A percentile compares a stretch with the other conserved stretches of the same genome.
Conservation (phyloP, 257 asterid genomes). For the Solanum neorickii region DNA sequence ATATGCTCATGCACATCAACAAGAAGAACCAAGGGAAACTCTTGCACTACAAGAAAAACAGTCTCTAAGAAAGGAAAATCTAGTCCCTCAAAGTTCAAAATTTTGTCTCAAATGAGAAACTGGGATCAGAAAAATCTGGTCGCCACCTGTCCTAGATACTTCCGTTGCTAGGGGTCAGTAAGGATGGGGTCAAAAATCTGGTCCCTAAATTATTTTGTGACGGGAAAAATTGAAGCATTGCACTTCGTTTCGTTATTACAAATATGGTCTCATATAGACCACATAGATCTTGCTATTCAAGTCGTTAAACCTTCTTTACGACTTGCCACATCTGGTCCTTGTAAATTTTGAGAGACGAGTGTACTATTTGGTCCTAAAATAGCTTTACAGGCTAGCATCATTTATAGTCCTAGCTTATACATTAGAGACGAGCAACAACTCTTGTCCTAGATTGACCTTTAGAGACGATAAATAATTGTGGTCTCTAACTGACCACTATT, state of each 20-base stretch:
- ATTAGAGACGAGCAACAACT: not conserved
- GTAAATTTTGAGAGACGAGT: not conserved
- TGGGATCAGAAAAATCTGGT: not conserved
- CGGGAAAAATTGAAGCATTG: not conserved
- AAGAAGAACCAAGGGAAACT: not conserved
- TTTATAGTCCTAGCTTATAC: not conserved
- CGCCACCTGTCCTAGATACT: not conserved
- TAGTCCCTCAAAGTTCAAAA: not conserved
- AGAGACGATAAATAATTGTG: not conserved
- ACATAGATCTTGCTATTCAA: too few relatives aligned
- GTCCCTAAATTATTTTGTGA: not conserved
- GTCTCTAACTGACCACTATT: not conserved
- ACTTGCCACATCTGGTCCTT: not conserved
- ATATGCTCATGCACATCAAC: not conserved
- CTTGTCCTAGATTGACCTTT: not conserved
- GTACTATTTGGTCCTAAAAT: not conserved
- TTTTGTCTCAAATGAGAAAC: not conserved
- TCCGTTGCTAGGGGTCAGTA: not conserved
- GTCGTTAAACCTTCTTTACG: not conserved
- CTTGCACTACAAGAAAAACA: not conserved
- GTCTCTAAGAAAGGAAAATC: not conserved
- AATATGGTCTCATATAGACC: not conserved
- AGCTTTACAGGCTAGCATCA: not conserved
- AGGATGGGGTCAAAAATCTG: not conserved
- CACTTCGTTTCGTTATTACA: not conserved